These are phyloP conservation scores for Ostreobium quekettii DNA, from an alignment of 139 green algal genomes.

Conservation along the genomic window DNA sequence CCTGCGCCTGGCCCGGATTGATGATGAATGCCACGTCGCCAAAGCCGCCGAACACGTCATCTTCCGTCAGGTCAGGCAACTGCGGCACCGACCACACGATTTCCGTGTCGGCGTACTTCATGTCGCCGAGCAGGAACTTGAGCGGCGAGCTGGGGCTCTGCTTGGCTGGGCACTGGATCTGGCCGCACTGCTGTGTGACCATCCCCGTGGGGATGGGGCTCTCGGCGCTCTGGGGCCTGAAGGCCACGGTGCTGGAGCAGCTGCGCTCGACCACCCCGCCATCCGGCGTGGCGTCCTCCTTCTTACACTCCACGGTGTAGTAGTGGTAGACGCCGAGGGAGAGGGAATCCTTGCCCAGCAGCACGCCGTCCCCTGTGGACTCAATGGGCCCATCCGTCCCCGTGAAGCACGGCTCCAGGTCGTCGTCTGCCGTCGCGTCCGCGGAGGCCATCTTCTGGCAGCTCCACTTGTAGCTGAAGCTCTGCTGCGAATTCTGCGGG, in stretches of 20 bases:
- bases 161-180: not conserved
- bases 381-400: no score
- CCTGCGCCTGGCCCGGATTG: not conserved
- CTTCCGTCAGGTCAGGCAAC: not conserved
- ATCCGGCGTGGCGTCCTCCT: not conserved
- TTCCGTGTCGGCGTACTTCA: slow-evolving; percentile 1
- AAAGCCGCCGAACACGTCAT: not conserved
- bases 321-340: not conserved
- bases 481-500: not conserved
- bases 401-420: not conserved
- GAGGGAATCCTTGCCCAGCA: slow-evolving; percentile 3
- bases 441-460: not conserved
- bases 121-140: slow-evolving; percentile 1
- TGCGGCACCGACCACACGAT: not conserved
- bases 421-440: not conserved
- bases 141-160: not conserved
- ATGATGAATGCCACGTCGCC: not conserved
- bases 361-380: not conserved
- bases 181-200: slow-evolving; percentile 1
- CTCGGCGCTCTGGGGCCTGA: not conserved
- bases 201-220: not conserved
- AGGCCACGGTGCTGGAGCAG: not conserved
- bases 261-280: not conserved
- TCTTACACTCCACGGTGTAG: slow-evolving; percentile 1
- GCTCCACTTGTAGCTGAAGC: not conserved